Evolutionary conservation across 83 land plant species (phyloP).

Genomic region (Thuja plicata): DNA sequence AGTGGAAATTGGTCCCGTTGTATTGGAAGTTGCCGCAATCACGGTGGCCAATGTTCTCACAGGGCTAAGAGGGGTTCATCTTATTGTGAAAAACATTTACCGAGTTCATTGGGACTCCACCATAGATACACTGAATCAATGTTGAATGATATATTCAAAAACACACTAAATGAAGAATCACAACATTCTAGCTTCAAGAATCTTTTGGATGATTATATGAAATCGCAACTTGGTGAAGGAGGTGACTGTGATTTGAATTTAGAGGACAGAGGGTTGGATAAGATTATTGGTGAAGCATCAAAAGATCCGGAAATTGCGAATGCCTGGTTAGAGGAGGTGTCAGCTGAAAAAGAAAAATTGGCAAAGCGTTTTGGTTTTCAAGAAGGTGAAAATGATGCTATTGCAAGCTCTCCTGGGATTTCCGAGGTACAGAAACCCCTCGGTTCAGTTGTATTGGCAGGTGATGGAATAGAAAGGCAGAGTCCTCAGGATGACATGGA

Average conservation of each 20-base stretch:
- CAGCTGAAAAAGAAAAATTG: slow-evolving; percentile 3
- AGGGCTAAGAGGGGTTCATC: slow-evolving; percentile 61
- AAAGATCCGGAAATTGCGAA: not conserved
- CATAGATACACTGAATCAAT: not conserved
- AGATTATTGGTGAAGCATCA: not conserved
- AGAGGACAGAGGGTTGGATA: not conserved
- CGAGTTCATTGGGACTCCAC: slow-evolving; percentile 39
- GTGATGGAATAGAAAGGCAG: not conserved
- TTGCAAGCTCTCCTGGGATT: not conserved
- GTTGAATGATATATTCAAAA: slow-evolving; percentile 10
- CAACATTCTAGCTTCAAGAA: not conserved
- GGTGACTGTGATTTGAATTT: not conserved
- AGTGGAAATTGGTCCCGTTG: slow-evolving; percentile 1
- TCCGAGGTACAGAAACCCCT: not conserved
- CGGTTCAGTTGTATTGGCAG: not conserved
- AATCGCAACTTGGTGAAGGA: not conserved
- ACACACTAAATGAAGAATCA: not conserved
- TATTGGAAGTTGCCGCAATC: slow-evolving; percentile 10
- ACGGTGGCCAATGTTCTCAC: slow-evolving; percentile 55
- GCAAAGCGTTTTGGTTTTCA: not conserved
- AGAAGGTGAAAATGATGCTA: slow-evolving; percentile 3
- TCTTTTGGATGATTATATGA: not conserved
- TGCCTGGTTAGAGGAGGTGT: slow-evolving; percentile 2
- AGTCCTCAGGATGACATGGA: slow-evolving; percentile 7
- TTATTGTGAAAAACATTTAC: slow-evolving; percentile 83